Evolutionary conservation across 345 rosid species (phyloP).

Genomic region (Brassica incana): DNA sequence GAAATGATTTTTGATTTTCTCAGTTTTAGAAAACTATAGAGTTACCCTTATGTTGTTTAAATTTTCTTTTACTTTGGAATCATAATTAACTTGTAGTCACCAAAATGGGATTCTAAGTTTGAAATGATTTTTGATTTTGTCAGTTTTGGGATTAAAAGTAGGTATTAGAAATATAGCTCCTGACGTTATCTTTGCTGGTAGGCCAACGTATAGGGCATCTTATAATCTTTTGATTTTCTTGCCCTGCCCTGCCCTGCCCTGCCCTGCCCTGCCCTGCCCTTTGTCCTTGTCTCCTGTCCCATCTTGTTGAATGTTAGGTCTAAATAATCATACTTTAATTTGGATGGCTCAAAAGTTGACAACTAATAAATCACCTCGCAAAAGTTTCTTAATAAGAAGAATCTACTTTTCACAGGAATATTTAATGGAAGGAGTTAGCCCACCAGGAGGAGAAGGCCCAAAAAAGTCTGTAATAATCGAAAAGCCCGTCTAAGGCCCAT

Average conservation of each 20-base stretch:
- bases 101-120: too few relatives aligned
- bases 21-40: too few relatives aligned
- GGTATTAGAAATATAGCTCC: too few relatives aligned
- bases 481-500: background rate
- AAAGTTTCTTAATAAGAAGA: background rate
- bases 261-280: background rate
- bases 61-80: background rate
- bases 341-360: conserved; percentile 21
- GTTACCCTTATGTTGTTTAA: background rate
- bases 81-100: too few relatives aligned
- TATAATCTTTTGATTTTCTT: background rate
- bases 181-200: too few relatives aligned
- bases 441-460: conserved; percentile 2
- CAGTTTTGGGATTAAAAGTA: too few relatives aligned
- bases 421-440: background rate
- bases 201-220: too few relatives aligned
- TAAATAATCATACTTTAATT: background rate
- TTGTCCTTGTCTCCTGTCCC: too few relatives aligned
- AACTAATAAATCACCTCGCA: background rate
- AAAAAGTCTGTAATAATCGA: background rate
- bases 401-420: background rate
- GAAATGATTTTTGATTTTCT: too few relatives aligned
- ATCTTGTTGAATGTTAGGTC: background rate
- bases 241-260: background rate
- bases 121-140: too few relatives aligned